Base-by-base conservation (phyloP, 1,284 basidiomycete genomes). In the Inonotus obliquus region DNA sequence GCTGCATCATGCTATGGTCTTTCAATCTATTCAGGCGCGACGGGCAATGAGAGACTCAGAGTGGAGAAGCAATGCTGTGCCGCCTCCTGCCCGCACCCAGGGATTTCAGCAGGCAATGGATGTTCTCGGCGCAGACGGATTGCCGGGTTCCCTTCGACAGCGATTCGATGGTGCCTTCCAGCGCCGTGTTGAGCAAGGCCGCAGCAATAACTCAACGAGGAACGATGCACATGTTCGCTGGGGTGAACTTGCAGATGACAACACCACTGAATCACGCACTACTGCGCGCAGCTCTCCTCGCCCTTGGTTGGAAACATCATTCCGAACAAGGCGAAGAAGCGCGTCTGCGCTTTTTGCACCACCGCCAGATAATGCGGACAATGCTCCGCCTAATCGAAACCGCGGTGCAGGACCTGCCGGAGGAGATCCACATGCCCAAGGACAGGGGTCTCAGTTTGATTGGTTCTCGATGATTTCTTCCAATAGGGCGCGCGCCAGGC, bases 41-140 rank as follows among this genome's bases (percentile, higher is more conserved):
- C 59, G 55, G 23, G 27, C 27, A 37, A 53, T 7, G 23, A 10
- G 39, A n/a, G 37, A 52, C 51, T 32, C 23, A 11, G 25, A 13
- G 10, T 7, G 14, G 25, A 35, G 45, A 44, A 21, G 17, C 21
- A 17, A 13, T 4, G 27, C 4, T 19, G 29, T 7, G 14, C 3
- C 29, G 10, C 29, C 44, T 39, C 19, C 55, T 13, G 23, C 32
- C 17, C 45, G 55, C 13, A 17, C 55, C 5, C 38, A 66, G n/a
- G 69, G 67, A 14, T 63, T 69, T 49, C 57, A 63, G 14, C 62
- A 66, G 29, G 66, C 67, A 9, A 62, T 67, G 32, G 64, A 69
- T 23, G 63, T 67, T 2, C 51, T 71, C 14, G 62, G 69, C 25
- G 59, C 62, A 23, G 69, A 71, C 48, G 68, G 68, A 11, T 60